These are phyloP conservation scores for Chaetomium globosum DNA, from an alignment of 2,329 filamentous ascomycete genomes.

Conservation along the genomic window DNA sequence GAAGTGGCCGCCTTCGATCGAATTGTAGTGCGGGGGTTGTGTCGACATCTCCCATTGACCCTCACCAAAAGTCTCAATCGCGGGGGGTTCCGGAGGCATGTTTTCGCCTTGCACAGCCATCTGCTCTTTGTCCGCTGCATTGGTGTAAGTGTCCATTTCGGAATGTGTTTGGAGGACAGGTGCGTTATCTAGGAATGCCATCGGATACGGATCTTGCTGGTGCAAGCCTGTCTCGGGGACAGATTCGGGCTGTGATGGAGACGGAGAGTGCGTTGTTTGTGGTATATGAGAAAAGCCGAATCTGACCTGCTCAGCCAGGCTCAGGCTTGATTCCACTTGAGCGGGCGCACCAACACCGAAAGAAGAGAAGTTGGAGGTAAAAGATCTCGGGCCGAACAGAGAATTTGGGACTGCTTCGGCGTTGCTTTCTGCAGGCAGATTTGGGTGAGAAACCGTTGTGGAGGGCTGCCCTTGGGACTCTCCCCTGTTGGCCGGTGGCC, in stretches of 20 bases:
- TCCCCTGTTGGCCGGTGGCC: not conserved
- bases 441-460: not conserved
- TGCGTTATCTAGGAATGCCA: constrained; percentile 30
- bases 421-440: not conserved
- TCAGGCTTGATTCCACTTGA: constrained; percentile 24
- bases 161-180: constrained; percentile 25
- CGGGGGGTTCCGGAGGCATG: constrained; percentile 21
- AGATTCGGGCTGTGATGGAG: constrained; percentile 6
- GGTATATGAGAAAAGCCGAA: constrained; percentile 40
- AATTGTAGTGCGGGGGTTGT: constrained; percentile 33
- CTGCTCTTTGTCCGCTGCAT: constrained; percentile 26
- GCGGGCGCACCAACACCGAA: constrained; percentile 31
- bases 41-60: constrained; percentile 35
- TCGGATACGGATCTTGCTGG: constrained; percentile 30
- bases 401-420: constrained; percentile 9
- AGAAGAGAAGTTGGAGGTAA: constrained; percentile 29
- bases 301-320: constrained; percentile 38
- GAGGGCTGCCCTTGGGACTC: not conserved
- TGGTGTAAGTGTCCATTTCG: constrained; percentile 29
- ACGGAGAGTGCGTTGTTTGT: constrained; percentile 21
- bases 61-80: constrained; percentile 28
- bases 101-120: constrained; percentile 20
- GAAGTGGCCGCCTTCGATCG: constrained; percentile 35
- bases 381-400: constrained; percentile 27
- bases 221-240: constrained; percentile 9